Base-by-base conservation (phyloP, 2,329 filamentous ascomycete species). In the Paraphaeosphaeria sporulosa region DNA sequence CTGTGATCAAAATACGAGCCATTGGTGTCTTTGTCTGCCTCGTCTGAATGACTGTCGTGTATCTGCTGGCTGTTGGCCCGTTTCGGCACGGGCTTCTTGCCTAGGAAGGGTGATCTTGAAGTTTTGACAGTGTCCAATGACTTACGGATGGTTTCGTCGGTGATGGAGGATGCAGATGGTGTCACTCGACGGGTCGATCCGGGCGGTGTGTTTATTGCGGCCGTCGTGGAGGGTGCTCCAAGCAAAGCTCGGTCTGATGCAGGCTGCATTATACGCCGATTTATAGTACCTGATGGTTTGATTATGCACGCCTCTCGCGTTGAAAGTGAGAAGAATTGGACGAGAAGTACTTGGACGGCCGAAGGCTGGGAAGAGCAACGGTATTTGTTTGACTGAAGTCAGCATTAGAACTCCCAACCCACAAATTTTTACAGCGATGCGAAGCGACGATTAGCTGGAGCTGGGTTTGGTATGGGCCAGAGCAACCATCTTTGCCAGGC, bases 1-100 rank as follows among this genome's bases (percentile, higher is more conserved):
- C 46, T 34, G 25, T 48, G 46, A n/a, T 48, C 46, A 19, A 48
- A 48, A 48, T 48, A 48, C 8, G 46, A 48, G 4, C 1, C 46
- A 3, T 27, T 32, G 8, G 4, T 23, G 5, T 48, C 27, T 9
- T n/a, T 48, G 19, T 32, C 46, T 32, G 46, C 46, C 17, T 48
- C 46, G 25, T 48, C 46, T 9, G 46, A 48, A 32, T 48, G 21
- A 8, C 34, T 48, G 23, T 48, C 46, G 10, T 32, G 46, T 32
- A 48, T 32, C 19, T 48, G 46, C 30, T 17, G 15, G 10, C 46
- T 48, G 25, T 32, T 48, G 25, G 46, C 34, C 30, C 25, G 46
- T 32, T 48, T 48, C n/a, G 46, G 46, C 15, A 32, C 46, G 10
- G 46, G 27, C 17, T 48, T 48, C 17, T 48, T 48, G 17, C 17